phyloP scores from a whole-genome alignment of 441 rosid species.

The Eruca vesicaria region DNA sequence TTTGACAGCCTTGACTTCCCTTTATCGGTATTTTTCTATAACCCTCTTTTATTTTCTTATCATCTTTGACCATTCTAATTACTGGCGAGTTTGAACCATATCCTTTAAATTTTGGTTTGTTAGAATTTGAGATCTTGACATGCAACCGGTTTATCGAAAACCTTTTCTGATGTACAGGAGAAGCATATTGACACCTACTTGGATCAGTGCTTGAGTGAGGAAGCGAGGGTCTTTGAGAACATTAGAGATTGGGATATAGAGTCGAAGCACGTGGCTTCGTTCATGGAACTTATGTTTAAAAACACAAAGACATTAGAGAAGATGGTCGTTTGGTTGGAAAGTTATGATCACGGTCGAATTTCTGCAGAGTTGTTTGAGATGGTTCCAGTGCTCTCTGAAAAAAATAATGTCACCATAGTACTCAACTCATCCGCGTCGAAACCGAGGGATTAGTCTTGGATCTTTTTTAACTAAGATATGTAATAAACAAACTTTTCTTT shows the following conservation, averaged over 20 bases:
- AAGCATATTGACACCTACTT: background rate
- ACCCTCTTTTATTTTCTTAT: no score
- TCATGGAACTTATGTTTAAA: background rate
- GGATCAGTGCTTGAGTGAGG: background rate
- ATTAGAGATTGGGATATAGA: no score
- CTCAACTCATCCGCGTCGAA: background rate
- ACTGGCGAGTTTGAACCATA: background rate
- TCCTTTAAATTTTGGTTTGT: background rate
- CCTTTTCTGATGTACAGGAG: background rate
- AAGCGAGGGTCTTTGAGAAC: background rate
- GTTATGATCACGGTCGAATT: background rate
- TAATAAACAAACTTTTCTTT: no score
- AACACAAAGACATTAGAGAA: background rate
- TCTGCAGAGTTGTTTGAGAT: constrained; percentile 10
- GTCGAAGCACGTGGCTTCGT: background rate
- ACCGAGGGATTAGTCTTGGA: background rate
- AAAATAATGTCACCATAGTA: background rate
- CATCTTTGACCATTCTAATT: background rate
- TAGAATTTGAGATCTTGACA: no score
- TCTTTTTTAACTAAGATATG: background rate
- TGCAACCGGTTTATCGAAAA: background rate
- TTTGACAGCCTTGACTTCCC: no score
- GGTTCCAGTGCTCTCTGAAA: background rate
- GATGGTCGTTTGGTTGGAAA: background rate
- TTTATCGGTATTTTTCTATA: background rate